Conservation (phyloP, 1,284 basidiomycete species). For the Wallemia hederae region DNA sequence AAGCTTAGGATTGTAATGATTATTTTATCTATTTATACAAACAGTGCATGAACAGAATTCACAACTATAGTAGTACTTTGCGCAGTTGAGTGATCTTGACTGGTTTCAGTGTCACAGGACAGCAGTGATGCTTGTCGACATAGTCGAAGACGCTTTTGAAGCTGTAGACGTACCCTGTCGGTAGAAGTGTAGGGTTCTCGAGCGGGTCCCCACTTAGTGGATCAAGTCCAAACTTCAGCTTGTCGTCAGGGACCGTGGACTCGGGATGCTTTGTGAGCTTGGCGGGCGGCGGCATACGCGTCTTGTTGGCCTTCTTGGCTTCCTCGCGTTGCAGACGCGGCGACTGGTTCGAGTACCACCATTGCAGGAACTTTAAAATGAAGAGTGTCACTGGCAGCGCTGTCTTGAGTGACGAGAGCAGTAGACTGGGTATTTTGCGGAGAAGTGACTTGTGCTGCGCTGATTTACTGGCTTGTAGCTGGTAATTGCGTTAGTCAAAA, state of each 20-base stretch:
- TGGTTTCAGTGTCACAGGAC: constrained; percentile 58
- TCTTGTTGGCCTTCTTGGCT: constrained; percentile 26
- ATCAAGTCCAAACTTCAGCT: constrained; percentile 42
- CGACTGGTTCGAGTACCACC: constrained; percentile 94
- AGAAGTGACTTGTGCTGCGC: not conserved
- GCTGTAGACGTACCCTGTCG: constrained; percentile 83
- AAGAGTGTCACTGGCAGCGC: constrained; percentile 78
- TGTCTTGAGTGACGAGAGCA: constrained; percentile 30
- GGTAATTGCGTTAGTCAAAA: not conserved
- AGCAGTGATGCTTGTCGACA: constrained; percentile 43
- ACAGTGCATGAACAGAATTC: not conserved
- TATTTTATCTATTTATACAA: not conserved
- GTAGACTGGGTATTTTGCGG: constrained; percentile 1
- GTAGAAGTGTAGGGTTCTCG: constrained; percentile 65
- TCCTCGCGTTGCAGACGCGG: constrained; percentile 33
- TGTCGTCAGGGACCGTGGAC: constrained; percentile 27
- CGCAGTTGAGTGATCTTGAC: constrained; percentile 50
- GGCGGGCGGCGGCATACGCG: constrained; percentile 39
- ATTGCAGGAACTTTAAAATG: constrained; percentile 87
- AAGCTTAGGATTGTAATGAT: not conserved
- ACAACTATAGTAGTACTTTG: constrained; percentile 45
- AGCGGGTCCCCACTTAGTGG: constrained; percentile 47
- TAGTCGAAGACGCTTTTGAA: constrained; percentile 72
- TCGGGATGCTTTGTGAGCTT: constrained; percentile 40
- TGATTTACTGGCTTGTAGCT: not conserved